Percentiles rank a stretch among this genome's conserved stretches.
These are phyloP conservation scores for Protea cynaroides DNA, from an alignment of 164 flowering plant species.

Conservation along the genomic window DNA sequence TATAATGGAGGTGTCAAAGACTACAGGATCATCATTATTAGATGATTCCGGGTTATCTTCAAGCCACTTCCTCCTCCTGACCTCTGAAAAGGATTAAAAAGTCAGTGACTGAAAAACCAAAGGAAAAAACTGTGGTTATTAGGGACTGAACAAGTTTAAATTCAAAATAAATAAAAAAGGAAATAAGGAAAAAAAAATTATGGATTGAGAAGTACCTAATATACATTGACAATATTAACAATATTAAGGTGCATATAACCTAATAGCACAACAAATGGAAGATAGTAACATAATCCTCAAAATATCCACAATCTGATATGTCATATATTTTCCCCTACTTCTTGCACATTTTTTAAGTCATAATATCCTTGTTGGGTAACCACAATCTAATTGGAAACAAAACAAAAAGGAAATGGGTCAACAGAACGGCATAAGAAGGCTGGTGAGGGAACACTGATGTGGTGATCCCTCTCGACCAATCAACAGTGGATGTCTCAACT, in stretches of 20 bases:
- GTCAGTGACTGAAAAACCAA: slow-evolving; percentile 12
- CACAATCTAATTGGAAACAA: background rate
- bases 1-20: slow-evolving; percentile 85
- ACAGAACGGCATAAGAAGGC: background rate
- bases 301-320: no score
- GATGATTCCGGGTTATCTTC: slow-evolving; percentile 81
- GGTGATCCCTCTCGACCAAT: background rate
- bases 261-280: no score
- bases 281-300: no score
- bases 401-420: background rate
- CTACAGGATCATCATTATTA: slow-evolving; percentile 73
- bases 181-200: no score
- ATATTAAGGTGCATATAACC: no score
- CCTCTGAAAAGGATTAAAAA: slow-evolving; percentile 54
- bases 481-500: background rate
- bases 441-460: background rate
- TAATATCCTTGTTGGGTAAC: background rate
- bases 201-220: no score
- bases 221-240: no score
- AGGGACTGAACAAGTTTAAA: no score
- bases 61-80: slow-evolving; percentile 89
- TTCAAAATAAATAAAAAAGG: no score
- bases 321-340: background rate
- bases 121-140: background rate
- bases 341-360: background rate